Conservation (phyloP, 768 basidiomycete species). For the Gyrodon lividus region DNA sequence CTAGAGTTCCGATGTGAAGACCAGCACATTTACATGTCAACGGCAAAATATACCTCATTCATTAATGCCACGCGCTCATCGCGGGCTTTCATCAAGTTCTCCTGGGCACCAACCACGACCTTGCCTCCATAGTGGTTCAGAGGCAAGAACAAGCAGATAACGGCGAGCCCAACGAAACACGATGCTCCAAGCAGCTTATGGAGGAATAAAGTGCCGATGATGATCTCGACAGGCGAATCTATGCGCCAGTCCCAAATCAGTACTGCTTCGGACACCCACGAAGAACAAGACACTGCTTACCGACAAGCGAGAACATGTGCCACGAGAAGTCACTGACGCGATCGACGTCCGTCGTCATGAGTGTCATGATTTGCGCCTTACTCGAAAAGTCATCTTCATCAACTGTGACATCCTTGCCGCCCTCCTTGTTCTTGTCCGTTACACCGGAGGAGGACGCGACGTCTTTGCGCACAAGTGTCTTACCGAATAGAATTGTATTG, state of each 20-base stretch:
- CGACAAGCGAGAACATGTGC: conserved; percentile 74
- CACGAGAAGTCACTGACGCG: conserved; percentile 82
- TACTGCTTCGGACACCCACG: neutral
- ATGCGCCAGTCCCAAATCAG: neutral
- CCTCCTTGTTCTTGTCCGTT: conserved; percentile 23
- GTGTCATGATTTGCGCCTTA: conserved; percentile 85
- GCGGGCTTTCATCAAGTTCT: conserved; percentile 87
- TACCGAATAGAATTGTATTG: conserved; percentile 81
- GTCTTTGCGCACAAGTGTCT: conserved; percentile 85
- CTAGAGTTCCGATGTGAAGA: conserved; percentile 26
- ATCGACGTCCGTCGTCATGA: conserved; percentile 95
- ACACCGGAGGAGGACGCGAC: conserved; percentile 61
- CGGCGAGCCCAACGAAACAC: conserved; percentile 74
- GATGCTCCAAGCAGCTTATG: conserved; percentile 80
- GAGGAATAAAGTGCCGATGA: conserved; percentile 71
- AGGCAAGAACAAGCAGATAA: conserved; percentile 70
- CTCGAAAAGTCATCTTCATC: conserved; percentile 60
- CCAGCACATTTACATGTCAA: neutral
- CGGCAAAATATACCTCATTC: conserved; percentile 60
- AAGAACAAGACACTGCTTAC: conserved; percentile 35
- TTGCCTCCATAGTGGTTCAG: conserved; percentile 85
- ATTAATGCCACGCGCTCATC: conserved; percentile 89
- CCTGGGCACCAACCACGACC: conserved; percentile 73
- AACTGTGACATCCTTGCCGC: conserved; percentile 16
- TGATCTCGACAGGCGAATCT: conserved; percentile 80